A percentile compares a stretch with the other conserved stretches of the same genome.
Evolutionary conservation across 2,329 filamentous ascomycete species (phyloP).

Genomic region (Mycosphaerella sp.): DNA sequence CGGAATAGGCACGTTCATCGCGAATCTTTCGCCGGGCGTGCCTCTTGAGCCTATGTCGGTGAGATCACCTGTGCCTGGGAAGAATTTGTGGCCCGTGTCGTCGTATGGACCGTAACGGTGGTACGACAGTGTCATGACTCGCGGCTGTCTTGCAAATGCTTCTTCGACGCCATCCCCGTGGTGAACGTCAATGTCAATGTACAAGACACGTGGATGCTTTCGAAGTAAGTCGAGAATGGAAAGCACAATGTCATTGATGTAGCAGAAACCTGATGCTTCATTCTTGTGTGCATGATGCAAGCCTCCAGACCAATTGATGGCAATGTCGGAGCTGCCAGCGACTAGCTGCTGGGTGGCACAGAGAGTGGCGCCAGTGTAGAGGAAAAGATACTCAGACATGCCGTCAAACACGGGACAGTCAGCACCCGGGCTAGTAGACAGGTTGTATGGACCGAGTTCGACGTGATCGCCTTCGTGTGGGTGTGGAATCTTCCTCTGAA

Average conservation of each 20-base stretch:
- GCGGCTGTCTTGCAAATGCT: constrained; percentile 82
- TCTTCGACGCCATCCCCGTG: constrained; percentile 89
- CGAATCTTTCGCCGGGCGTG: constrained; percentile 68
- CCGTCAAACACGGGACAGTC: constrained; percentile 97
- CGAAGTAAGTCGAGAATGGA: constrained; percentile 83
- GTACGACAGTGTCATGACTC: constrained; percentile 89
- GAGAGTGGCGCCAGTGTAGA: constrained; percentile 84
- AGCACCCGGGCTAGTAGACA: constrained; percentile 56
- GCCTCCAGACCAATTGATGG: constrained; percentile 95
- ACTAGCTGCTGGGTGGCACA: constrained; percentile 87
- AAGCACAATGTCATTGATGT: constrained; percentile 97
- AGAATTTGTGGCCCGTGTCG: constrained; percentile 46
- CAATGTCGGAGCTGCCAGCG: constrained; percentile 83
- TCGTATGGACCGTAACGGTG: constrained; percentile 90
- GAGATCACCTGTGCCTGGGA: constrained; percentile 62
- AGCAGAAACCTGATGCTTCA: constrained; percentile 94
- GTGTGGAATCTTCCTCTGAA: constrained; percentile 40
- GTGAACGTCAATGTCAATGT: constrained; percentile 92
- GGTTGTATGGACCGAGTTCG: constrained; percentile 62
- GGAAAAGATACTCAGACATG: constrained; percentile 87
- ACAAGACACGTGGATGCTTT: constrained; percentile 76
- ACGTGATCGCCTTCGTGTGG: constrained; percentile 41
- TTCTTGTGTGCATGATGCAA: constrained; percentile 94
- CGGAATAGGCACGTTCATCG: constrained; percentile 62
- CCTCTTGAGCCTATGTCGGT: constrained; percentile 62